Base-by-base conservation (phyloP, 768 basidiomycete genomes). In the Coprinopsis strossmayeri region DNA sequence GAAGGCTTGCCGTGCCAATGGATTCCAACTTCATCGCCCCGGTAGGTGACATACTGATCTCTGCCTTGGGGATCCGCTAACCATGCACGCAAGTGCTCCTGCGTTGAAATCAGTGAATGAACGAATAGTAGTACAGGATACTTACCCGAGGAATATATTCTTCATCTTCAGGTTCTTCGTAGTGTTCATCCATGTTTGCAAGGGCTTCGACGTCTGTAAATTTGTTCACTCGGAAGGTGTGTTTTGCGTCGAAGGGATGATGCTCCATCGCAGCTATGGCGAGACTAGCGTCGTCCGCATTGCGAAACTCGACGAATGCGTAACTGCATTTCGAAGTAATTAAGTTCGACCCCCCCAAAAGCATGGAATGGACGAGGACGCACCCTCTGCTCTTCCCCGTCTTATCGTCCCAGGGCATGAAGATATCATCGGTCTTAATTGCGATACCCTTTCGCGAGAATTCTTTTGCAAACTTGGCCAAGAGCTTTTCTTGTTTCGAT, bases 71-170 rank as follows among this genome's bases (percentile, higher is more conserved):
- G 73, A 67, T 99, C 96, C 21, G 83, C 90, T 46, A 98, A 77
- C 94, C 95, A 99, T 45, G 90, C 87, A 40, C 91, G 81, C 53
- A 97, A 77, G 69, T 99, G 94, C 64, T 97, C 96, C 92, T 97
- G 42, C 35, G 49, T n/a, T n/a, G 25, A 44, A 45, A 49, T 50
- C 13, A 46, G 25, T 34, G 2, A 34, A 34, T 17, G 23, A 43
- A 35, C 26, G 18, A 26, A 9, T 13, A 34, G 26, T 28, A n/a
- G n/a, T n/a, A n/a, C n/a, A n/a, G n/a, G n/a, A n/a, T n/a, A 52
- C 70, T 26, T 54, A 91, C 92, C 69, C 84, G 82, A 30, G 90
- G 74, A 42, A 70, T 71, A 62, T 84, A 96, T 48, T 84, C 82
- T 57, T 89, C 85, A 1, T 67, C 62, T 55, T 79, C 74, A 0